Percentiles rank a stretch among this genome's conserved stretches.
Evolutionary conservation across 805 yeast genomes (phyloP).

Genomic region (Saccharomycodes ludwigii): DNA sequence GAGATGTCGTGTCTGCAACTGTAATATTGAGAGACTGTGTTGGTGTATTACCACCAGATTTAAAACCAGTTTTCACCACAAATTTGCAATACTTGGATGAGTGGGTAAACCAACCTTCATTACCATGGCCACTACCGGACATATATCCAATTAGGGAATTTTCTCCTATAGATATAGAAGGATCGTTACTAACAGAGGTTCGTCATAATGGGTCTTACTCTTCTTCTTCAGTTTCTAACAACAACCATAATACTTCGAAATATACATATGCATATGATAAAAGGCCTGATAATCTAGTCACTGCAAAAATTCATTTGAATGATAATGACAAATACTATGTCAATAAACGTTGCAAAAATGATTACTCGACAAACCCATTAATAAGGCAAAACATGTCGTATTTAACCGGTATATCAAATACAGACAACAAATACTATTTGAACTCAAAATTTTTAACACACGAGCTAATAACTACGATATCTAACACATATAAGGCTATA

Average conservation of each 20-base stretch:
- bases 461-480: slow-evolving; percentile 44
- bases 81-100: slow-evolving; percentile 47
- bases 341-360: slow-evolving; percentile 47
- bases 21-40: slow-evolving; percentile 73
- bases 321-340: slow-evolving; percentile 34
- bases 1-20: slow-evolving; percentile 64
- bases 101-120: slow-evolving; percentile 40
- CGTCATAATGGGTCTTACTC: no score
- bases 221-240: no score
- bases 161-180: slow-evolving; percentile 66
- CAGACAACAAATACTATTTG: slow-evolving; percentile 23
- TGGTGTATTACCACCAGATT: slow-evolving; percentile 70
- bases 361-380: slow-evolving; percentile 59
- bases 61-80: slow-evolving; percentile 62
- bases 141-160: slow-evolving; percentile 50
- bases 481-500: slow-evolving; percentile 32
- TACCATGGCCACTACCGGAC: slow-evolving; percentile 73
- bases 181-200: slow-evolving; percentile 63
- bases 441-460: slow-evolving; percentile 44
- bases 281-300: no score
- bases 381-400: slow-evolving; percentile 34
- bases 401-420: slow-evolving; percentile 38
- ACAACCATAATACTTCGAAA: slow-evolving; percentile 4
- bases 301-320: no score
- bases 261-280: no score